Evolutionary conservation across 2,329 filamentous ascomycete genomes (phyloP).

Genomic region (Simplicillium aogashimaense): DNA sequence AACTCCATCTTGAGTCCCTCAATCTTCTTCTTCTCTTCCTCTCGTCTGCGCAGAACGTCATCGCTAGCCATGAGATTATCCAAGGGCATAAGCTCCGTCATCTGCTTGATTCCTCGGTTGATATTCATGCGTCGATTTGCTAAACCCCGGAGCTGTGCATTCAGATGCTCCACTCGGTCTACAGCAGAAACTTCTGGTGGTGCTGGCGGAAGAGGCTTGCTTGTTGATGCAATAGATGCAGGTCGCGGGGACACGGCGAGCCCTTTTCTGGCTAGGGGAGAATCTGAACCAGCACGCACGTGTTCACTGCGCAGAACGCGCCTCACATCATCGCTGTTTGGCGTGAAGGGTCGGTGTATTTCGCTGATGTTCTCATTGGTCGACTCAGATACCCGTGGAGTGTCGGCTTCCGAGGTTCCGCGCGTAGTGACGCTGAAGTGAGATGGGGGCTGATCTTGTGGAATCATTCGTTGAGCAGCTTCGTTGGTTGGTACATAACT

Average conservation of each 20-base stretch:
- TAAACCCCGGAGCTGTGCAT: conserved; percentile 55
- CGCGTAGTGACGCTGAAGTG: conserved; percentile 57
- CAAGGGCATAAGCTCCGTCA: conserved; percentile 68
- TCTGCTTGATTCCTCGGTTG: conserved; percentile 61
- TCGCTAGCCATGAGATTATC: conserved; percentile 59
- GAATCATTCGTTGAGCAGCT: conserved; percentile 7
- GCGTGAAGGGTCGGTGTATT: neutral
- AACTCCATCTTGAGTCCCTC: conserved; percentile 56
- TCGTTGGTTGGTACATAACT: conserved; percentile 15
- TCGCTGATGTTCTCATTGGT: neutral
- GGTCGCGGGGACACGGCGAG: neutral
- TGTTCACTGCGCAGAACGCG: neutral
- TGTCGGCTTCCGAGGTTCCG: conserved; percentile 32
- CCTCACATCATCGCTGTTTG: neutral
- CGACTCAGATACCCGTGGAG: conserved; percentile 8
- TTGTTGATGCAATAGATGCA: neutral
- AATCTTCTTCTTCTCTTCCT: conserved; percentile 54
- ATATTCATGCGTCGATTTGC: conserved; percentile 62
- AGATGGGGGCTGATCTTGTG: conserved; percentile 40
- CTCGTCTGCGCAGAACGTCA: conserved; percentile 47
- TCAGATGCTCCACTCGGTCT: conserved; percentile 57
- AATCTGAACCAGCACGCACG: neutral
- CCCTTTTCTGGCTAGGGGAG: neutral
- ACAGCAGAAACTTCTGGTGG: conserved; percentile 50
- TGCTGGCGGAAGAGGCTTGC: conserved; percentile 51